Conservation (phyloP, 169 alveolate genomes). For the Eimeria maxima region DNA sequence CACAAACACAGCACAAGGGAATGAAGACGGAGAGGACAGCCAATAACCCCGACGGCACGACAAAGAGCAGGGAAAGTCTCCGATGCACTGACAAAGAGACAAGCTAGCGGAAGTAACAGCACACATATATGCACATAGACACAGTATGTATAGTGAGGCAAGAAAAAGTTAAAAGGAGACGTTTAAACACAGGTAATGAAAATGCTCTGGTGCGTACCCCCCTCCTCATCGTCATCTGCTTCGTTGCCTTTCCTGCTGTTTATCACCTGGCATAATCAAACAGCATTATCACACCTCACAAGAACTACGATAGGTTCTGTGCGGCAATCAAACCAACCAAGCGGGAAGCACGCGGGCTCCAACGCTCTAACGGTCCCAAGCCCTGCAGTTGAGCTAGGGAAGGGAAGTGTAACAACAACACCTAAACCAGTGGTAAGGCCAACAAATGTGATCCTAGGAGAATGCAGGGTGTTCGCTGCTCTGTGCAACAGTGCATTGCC, state of each 20-base stretch:
- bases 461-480: background rate
- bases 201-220: conserved; percentile 15
- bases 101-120: background rate
- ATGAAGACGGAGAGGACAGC: background rate
- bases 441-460: background rate
- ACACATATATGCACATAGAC: background rate
- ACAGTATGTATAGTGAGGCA: background rate
- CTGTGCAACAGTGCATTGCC: background rate
- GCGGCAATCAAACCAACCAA: background rate
- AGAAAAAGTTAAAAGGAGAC: background rate
- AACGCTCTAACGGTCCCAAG: background rate
- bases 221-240: conserved; percentile 26
- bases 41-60: background rate
- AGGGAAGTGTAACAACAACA: background rate
- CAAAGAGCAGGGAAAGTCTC: background rate
- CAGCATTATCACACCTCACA: background rate
- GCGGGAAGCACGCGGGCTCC: background rate
- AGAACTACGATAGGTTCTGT: background rate
- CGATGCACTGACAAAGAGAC: background rate
- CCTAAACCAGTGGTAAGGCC: background rate
- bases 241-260: conserved; percentile 47
- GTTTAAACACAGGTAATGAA: background rate
- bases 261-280: background rate
- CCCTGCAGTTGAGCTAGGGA: background rate
- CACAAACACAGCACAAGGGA: background rate